Evolutionary conservation across 805 yeast genomes (phyloP).

Genomic region (Myxozyma neglecta): DNA sequence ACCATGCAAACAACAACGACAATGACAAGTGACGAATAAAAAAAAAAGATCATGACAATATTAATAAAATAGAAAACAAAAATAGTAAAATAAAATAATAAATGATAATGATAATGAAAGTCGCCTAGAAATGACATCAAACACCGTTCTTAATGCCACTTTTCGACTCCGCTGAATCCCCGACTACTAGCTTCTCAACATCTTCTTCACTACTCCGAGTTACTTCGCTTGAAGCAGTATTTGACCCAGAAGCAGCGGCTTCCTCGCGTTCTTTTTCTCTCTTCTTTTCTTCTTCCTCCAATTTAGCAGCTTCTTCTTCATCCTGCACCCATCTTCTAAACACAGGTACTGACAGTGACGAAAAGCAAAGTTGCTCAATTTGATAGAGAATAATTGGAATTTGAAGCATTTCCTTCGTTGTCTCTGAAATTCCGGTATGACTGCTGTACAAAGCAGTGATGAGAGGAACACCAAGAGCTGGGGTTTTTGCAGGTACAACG

Average conservation of each 20-base stretch:
- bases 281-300: slow-evolving; percentile 4
- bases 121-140: not conserved
- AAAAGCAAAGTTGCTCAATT: slow-evolving; percentile 83
- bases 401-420: slow-evolving; percentile 62
- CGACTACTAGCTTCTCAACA: not conserved
- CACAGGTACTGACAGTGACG: slow-evolving; percentile 64
- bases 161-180: too few species aligned
- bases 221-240: slow-evolving; percentile 1
- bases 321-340: slow-evolving; percentile 67
- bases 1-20: too few species aligned
- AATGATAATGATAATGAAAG: not conserved
- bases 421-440: slow-evolving; percentile 37
- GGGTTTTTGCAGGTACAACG: slow-evolving; percentile 92
- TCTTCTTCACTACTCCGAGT: slow-evolving; percentile 1
- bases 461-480: slow-evolving; percentile 84
- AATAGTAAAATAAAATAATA: not conserved
- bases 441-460: slow-evolving; percentile 77
- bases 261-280: not conserved
- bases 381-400: slow-evolving; percentile 88
- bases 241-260: slow-evolving; percentile 1
- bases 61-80: not conserved
- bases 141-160: too few species aligned
- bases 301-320: slow-evolving; percentile 16
- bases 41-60: not conserved
- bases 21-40: not conserved